phyloP scores from a whole-genome alignment of 2,329 filamentous ascomycete genomes.

The Cadophora malorum region DNA sequence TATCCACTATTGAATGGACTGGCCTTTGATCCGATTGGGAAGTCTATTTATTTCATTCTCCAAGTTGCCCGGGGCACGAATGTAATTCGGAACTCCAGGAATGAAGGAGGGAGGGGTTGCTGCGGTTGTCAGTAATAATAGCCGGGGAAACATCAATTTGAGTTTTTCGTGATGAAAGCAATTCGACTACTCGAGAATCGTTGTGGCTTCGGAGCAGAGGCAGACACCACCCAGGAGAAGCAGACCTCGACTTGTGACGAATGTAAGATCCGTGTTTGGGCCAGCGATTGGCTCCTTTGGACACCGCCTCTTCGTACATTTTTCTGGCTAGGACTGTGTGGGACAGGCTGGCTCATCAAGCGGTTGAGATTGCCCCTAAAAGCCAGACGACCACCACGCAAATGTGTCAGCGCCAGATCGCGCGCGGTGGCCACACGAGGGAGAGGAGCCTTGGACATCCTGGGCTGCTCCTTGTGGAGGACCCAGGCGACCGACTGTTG shows the following conservation, averaged over 20 bases:
- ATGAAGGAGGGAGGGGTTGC: constrained; percentile 5
- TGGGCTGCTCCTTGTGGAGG: neutral
- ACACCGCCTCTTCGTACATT: constrained; percentile 14
- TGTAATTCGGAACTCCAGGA: constrained; percentile 3
- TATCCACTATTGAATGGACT: neutral
- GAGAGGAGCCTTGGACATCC: neutral
- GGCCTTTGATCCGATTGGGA: constrained; percentile 9
- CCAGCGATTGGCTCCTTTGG: constrained; percentile 10
- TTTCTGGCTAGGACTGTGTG: constrained; percentile 5
- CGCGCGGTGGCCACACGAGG: constrained; percentile 6
- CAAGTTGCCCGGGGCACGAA: constrained; percentile 6
- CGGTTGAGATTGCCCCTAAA: constrained; percentile 5
- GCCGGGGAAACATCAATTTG: neutral
- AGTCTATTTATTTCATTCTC: constrained; percentile 16
- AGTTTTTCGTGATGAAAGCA: constrained; percentile 1
- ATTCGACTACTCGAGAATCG: neutral
- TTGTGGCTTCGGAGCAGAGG: constrained; percentile 12
- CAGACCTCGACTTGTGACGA: constrained; percentile 3
- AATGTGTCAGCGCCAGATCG: constrained; percentile 1
- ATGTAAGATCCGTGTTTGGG: neutral
- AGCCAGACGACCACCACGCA: constrained; percentile 5
- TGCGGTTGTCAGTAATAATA: constrained; percentile 11
- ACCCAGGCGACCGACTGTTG: no score
- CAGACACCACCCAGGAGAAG: neutral
- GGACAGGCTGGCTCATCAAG: constrained; percentile 4